These are phyloP conservation scores for Austroboletus festivus DNA, from an alignment of 768 basidiomycete genomes.

Conservation along the genomic window DNA sequence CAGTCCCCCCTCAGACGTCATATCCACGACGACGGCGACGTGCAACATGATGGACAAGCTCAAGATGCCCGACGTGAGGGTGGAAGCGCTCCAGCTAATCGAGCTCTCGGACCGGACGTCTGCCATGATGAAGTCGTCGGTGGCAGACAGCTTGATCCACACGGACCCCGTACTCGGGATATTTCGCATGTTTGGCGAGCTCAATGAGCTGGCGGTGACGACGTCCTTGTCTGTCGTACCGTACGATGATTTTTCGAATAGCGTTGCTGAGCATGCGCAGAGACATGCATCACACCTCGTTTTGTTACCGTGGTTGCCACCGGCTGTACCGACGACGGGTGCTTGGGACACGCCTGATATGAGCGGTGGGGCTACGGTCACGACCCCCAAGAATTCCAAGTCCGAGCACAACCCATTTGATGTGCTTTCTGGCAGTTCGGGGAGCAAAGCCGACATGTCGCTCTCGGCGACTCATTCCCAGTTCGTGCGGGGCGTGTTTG, in stretches of 20 bases:
- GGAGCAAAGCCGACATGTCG: no score
- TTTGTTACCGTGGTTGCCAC: constrained; percentile 84
- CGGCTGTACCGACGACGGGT: no score
- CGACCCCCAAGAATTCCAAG: no score
- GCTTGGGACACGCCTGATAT: no score
- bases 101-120: constrained; percentile 71
- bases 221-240: constrained; percentile 73
- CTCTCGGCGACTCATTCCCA: no score
- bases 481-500: constrained; percentile 81
- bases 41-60: no score
- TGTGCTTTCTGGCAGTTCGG: no score
- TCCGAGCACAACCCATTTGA: constrained; percentile 79
- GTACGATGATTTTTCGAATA: constrained; percentile 67
- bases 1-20: no score
- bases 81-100: constrained; percentile 82
- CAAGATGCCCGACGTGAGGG: constrained; percentile 35
- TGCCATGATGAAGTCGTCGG: constrained; percentile 63
- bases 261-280: constrained; percentile 65
- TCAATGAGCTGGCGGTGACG: constrained; percentile 63
- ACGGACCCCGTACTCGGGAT: constrained; percentile 72
- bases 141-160: constrained; percentile 63
- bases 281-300: constrained; percentile 66
- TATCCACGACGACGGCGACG: no score
- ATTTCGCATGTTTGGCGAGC: constrained; percentile 72
- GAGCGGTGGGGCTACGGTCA: no score